A percentile compares a stretch with the other conserved stretches of the same genome.
phyloP scores from a whole-genome alignment of 495 filamentous ascomycete genomes.

The Pyrenopolyporus hunteri region DNA sequence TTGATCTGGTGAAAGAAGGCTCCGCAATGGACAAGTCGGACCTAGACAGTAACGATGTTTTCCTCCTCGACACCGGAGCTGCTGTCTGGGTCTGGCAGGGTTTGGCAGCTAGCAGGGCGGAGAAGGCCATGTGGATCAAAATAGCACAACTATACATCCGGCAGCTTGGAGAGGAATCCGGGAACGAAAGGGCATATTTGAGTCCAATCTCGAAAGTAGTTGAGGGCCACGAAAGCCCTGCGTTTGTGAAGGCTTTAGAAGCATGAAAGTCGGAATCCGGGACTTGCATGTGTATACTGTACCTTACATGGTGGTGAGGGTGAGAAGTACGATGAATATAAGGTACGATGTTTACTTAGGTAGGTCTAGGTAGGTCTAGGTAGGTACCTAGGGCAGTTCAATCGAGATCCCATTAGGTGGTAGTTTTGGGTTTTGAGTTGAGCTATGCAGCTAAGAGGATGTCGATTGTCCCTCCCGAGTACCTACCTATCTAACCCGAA shows the following conservation, averaged over 20 bases:
- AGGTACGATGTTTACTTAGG: too few relatives aligned
- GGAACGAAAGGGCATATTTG: conserved; percentile 46
- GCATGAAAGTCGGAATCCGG: conserved; percentile 1
- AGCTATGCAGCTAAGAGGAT: background rate
- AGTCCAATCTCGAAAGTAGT: conserved; percentile 60
- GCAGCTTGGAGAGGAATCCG: conserved; percentile 50
- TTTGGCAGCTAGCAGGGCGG: conserved; percentile 54
- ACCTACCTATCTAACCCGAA: too few relatives aligned
- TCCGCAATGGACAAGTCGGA: conserved; percentile 47
- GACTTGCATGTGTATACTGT: too few relatives aligned
- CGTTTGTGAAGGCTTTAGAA: conserved; percentile 49
- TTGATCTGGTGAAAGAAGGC: conserved; percentile 61
- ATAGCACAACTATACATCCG: conserved; percentile 62
- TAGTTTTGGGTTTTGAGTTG: too few relatives aligned
- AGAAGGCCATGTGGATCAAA: conserved; percentile 63
- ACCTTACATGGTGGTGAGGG: too few relatives aligned
- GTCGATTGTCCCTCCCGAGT: too few relatives aligned
- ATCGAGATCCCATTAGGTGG: too few relatives aligned
- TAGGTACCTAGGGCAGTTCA: too few relatives aligned
- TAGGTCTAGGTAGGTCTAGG: too few relatives aligned
- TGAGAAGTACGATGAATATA: too few relatives aligned
- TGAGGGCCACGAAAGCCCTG: conserved; percentile 59
- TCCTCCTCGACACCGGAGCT: conserved; percentile 60
- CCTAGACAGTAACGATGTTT: conserved; percentile 62
- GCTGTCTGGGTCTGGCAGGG: conserved; percentile 69